phyloP scores from a whole-genome alignment of 1,139 yeast genomes.

The Saccharomyces hybrid region DNA sequence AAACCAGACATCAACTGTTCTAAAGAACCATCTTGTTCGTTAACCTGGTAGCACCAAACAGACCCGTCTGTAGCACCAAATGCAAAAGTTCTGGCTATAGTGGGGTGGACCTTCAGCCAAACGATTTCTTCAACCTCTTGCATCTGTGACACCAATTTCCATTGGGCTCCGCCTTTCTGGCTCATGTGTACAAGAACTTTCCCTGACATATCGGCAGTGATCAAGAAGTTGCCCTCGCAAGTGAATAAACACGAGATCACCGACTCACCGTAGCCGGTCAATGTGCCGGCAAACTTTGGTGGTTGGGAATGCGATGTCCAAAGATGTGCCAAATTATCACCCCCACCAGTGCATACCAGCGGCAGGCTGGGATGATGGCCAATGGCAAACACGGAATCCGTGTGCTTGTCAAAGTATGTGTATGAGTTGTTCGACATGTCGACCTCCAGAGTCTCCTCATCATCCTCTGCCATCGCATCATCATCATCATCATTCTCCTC shows the following conservation, averaged over 20 bases:
- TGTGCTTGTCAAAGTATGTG: too few relatives aligned
- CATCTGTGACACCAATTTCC: conserved; percentile 64
- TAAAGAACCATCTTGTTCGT: conserved; percentile 44
- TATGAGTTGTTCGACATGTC: conserved; percentile 90
- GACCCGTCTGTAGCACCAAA: conserved; percentile 91
- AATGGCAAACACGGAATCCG: conserved; percentile 73
- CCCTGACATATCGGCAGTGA: conserved; percentile 95
- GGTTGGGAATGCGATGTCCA: conserved; percentile 91
- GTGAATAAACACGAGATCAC: conserved; percentile 82
- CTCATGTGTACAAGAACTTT: conserved; percentile 67
- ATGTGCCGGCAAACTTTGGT: conserved; percentile 70
- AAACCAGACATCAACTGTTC: conserved; percentile 74
- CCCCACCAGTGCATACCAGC: conserved; percentile 81
- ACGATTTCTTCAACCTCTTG: conserved; percentile 82
- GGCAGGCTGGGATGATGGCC: conserved; percentile 78
- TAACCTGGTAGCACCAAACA: conserved; percentile 85
- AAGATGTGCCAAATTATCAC: conserved; percentile 77
- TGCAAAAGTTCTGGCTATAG: conserved; percentile 68
- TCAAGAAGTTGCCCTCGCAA: too few relatives aligned
- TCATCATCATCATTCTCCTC: too few relatives aligned
- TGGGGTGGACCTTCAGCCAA: conserved; percentile 78
- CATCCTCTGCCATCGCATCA: too few relatives aligned
- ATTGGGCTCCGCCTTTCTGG: conserved; percentile 67
- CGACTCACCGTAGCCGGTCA: conserved; percentile 76
- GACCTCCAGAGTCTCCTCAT: too few relatives aligned